Base-by-base conservation (phyloP, 2,329 filamentous ascomycete species). In the Zymoseptoria ardabiliae region DNA sequence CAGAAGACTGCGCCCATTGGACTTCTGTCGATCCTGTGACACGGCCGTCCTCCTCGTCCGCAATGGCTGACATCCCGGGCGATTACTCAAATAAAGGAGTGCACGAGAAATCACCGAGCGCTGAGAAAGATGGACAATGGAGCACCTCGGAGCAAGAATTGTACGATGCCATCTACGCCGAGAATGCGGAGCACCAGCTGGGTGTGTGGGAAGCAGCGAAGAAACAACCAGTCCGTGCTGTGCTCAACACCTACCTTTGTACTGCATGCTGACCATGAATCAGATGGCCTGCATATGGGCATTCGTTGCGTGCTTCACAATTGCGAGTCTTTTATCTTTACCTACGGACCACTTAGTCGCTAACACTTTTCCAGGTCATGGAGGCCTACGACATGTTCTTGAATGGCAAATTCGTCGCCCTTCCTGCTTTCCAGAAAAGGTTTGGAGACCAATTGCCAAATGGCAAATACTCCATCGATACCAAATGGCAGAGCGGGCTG, bases 351-450 rank as follows among this genome's bases (percentile, higher is more conserved):
- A 61, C 66, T 64, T 45, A 51, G 62, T 59, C 63, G 22, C 51
- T 58, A 50, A 58, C 17, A 28, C 49, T 23, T n/a, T 22, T 10
- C 49, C 51, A 64, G 81, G 81, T 83, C 61, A 85, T 85, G 82
- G 82, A 85, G 68, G 79, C 81, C 3, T 85, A 82, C 75, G 78
- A 77, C 69, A 78, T 84, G 63, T 84, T 85, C 75, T 71, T 84
- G 21, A 83, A 80, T 69, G 79, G 80, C 53, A 78, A 80, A 57
- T 85, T 85, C 70, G 73, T 84, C 30, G 81, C 82, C 58, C 73
- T 79, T 8, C 53, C 71, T 20, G 54, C 63, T 28, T 85, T 85
- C 71, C 72, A 68, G 53, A 1, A 75, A 0, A 63, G 73, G 4
- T 85, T 75, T 63, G 82, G 82, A 63, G 20, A 51, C 20, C 19